phyloP scores from a whole-genome alignment of 306 rosid species.

The Fagus sylvatica region DNA sequence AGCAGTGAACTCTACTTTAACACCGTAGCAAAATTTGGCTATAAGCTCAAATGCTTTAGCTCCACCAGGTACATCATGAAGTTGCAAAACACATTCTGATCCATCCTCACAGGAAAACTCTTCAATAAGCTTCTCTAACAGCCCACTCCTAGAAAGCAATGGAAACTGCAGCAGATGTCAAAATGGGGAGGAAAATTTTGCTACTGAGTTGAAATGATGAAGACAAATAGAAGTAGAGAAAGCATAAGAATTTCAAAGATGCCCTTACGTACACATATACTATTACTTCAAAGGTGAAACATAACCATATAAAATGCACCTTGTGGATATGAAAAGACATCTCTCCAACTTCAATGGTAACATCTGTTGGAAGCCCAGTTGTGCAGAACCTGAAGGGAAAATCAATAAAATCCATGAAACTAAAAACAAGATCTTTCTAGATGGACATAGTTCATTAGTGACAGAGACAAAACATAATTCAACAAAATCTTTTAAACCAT shows the following conservation, averaged over 20 bases:
- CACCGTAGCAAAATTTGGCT: slow-evolving; percentile 69
- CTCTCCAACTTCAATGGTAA: slow-evolving; percentile 61
- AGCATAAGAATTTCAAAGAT: not conserved
- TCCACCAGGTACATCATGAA: slow-evolving; percentile 80
- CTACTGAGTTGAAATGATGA: slow-evolving; percentile 4
- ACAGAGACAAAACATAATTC: not conserved
- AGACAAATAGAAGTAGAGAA: not conserved
- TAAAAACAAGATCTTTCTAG: not conserved
- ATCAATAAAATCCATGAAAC: not conserved
- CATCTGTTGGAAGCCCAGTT: slow-evolving; percentile 78
- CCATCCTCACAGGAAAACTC: slow-evolving; percentile 51
- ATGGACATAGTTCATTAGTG: not conserved
- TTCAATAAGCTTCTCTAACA: slow-evolving; percentile 61
- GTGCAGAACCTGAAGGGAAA: slow-evolving; percentile 61
- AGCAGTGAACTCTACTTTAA: slow-evolving; percentile 60
- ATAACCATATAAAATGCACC: slow-evolving; percentile 38
- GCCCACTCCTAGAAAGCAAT: slow-evolving; percentile 84
- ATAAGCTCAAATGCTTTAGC: slow-evolving; percentile 70
- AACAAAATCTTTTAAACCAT: not conserved
- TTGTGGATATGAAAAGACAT: slow-evolving; percentile 77
- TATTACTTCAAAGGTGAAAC: not conserved
- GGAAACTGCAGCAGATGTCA: slow-evolving; percentile 62
- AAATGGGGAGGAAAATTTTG: slow-evolving; percentile 12
- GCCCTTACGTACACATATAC: slow-evolving; percentile 6
- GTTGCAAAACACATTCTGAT: slow-evolving; percentile 46